Base-by-base conservation (phyloP, 2,329 filamentous ascomycete genomes). In the Trichoderma koningiopsis region DNA sequence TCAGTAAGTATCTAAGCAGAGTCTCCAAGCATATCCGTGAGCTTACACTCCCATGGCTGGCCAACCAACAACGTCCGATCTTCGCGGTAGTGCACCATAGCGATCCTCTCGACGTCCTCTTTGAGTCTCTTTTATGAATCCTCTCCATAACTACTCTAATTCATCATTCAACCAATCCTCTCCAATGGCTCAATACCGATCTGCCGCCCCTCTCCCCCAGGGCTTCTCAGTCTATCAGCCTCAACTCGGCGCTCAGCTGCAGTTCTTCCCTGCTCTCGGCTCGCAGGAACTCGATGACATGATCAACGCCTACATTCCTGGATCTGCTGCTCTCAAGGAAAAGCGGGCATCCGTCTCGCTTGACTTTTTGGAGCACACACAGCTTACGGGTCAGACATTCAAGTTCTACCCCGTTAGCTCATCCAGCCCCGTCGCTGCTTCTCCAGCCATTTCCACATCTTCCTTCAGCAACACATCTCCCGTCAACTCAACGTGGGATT, bases 251-350 rank as follows among this genome's bases (percentile, higher is more conserved):
- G 83, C 84, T 59, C 79, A 84, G 71, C 82, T 90, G 68, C 82
- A 93, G 79, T 89, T 93, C 85, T 79, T 89, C 77, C 85, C 92
- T 81, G 81, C 90, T 75, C 81, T 93, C 79, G 82, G 89, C 76
- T 82, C 85, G 71, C 74, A 86, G 79, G 85, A 92, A 77, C 83
- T 90, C 65, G 87, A 89, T 74, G 81, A 85, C 65, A 79, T 90
- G 76, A 84, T 91, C 74, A 80, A 88, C 77, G 82, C 84, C 71
- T 89, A 88, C 77, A 77, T 90, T 61, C 79, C 85, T 58, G 86
- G 87, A 61, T 75, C 84, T 61, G 82, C 80, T 62, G 81, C 85
- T 31, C 84, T 87, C 74, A 80, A 84, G 74, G 86, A 89, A 74
- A 90, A 90, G 83, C 83, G 87, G 35, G 84, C 86, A 62, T 78